Base-by-base conservation (phyloP, 352 stramenopile genomes). In the Pythium chondricola region DNA sequence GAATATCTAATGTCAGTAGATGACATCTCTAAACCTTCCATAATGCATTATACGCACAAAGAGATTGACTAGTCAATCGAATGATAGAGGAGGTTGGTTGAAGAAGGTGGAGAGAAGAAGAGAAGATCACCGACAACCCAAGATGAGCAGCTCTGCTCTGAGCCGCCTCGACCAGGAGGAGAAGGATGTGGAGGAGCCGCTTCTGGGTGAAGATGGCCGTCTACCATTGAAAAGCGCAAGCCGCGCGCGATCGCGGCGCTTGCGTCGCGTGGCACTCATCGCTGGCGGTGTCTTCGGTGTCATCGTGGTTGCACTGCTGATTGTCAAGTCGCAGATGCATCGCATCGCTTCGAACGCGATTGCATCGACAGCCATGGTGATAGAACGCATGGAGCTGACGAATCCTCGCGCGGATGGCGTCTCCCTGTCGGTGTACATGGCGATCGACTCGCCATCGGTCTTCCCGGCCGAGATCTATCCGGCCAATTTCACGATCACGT, bases 321-420 rank as follows among this genome's bases (percentile, higher is more conserved):
- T 88, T 14, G 59, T 75, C 0, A 61, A 67, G 56, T 76, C 63
- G 29, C 76, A 86, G 21, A 69, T 88, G 39, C 54, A 56, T 16
- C 69, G 63, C 38, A 64, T 91, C 36, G 80, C 80, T 21, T 58
- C 66, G 17, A 61, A 59, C 22, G 70, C 80, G 31, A 88, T 91
- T 40, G 61, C 63, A 21, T 68, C 65, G 16, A 81, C 80, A 2
- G 54, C 55, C 11, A 86, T 91, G 74, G 52, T 58, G 35, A 74
- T 88, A n/a, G 33, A 58, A 4, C 56, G 40, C 30, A 84, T 91
- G 80, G 63, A 68, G 44, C 62, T 91, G 38, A 79, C 63, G 20
- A 57, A 65, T 0, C 80, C 80, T 7, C 36, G 48, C 4, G 16
- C 26, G 6, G 38, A 48, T 6, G 56, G 39, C 8, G 61, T 91